A percentile compares a stretch with the other conserved stretches of the same genome.
These are phyloP conservation scores for Xylariaceae sp. DNA, from an alignment of 2,329 filamentous ascomycete genomes.

Conservation along the genomic window DNA sequence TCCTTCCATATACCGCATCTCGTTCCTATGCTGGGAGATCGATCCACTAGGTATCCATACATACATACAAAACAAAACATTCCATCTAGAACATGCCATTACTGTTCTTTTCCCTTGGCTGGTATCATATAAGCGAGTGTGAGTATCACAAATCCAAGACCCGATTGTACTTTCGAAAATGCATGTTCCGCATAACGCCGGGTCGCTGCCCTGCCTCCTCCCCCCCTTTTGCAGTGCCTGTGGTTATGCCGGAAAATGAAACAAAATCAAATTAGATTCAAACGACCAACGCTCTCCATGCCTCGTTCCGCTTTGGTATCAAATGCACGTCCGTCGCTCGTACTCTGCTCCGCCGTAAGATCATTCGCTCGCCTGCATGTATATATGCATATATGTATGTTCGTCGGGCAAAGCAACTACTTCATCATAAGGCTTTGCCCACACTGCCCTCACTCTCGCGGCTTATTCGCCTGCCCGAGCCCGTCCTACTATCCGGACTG, in stretches of 20 bases:
- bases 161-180: too few relatives aligned
- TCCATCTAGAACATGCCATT: background rate
- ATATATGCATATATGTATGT: background rate
- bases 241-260: background rate
- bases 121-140: background rate
- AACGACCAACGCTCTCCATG: background rate
- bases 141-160: too few relatives aligned
- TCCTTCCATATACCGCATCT: too few relatives aligned
- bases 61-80: background rate
- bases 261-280: background rate
- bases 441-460: constrained; percentile 35
- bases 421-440: constrained; percentile 39
- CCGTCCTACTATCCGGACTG: constrained; percentile 23
- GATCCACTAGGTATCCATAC: background rate
- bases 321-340: background rate
- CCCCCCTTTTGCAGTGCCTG: background rate
- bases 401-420: background rate
- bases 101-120: background rate
- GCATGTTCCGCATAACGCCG: too few relatives aligned
- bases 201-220: too few relatives aligned
- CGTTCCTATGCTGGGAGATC: too few relatives aligned
- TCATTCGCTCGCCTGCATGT: background rate
- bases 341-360: background rate
- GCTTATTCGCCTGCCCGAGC: constrained; percentile 24
- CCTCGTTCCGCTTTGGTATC: background rate